These are phyloP conservation scores for Lasiosphaeria miniovina DNA, from an alignment of 495 filamentous ascomycete genomes.

Conservation along the genomic window DNA sequence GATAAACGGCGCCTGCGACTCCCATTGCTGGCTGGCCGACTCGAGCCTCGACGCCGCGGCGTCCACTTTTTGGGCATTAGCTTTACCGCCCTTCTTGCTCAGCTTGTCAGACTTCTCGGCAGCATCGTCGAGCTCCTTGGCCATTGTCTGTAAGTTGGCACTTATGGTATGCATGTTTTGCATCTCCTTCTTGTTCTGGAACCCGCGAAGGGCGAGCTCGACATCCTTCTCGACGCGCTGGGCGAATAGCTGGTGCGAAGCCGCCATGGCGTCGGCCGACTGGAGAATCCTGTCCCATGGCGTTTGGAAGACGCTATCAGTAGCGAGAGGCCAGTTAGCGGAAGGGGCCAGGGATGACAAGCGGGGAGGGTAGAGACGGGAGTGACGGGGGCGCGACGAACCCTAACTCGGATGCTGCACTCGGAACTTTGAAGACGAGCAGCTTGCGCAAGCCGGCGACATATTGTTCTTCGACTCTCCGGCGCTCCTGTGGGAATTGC, in stretches of 20 bases:
- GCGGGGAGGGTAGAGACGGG: constrained; percentile 11
- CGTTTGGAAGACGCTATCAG: constrained; percentile 73
- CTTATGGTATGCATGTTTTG: constrained; percentile 79
- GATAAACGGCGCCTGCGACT: constrained; percentile 91
- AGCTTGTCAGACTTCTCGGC: constrained; percentile 88
- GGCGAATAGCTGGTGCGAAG: constrained; percentile 80
- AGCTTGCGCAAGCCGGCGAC: constrained; percentile 80
- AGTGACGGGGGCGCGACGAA: constrained; percentile 43
- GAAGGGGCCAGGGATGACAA: constrained; percentile 19
- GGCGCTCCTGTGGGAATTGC: constrained; percentile 69
- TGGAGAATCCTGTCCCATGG: constrained; percentile 91
- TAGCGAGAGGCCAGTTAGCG: not conserved
- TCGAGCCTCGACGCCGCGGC: constrained; percentile 71
- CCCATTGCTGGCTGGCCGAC: constrained; percentile 79
- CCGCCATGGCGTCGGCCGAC: constrained; percentile 74
- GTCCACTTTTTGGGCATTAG: constrained; percentile 75
- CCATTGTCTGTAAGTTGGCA: constrained; percentile 73
- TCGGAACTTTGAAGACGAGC: constrained; percentile 65
- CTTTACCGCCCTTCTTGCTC: constrained; percentile 72
- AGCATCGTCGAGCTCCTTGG: constrained; percentile 78
- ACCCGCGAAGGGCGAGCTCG: constrained; percentile 75
- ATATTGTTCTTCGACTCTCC: constrained; percentile 88
- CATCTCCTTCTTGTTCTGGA: constrained; percentile 73
- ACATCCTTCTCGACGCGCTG: constrained; percentile 87
- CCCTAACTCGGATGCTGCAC: constrained; percentile 77